Evolutionary conservation across 495 filamentous ascomycete genomes (phyloP).

Genomic region (Penicillium daleae): DNA sequence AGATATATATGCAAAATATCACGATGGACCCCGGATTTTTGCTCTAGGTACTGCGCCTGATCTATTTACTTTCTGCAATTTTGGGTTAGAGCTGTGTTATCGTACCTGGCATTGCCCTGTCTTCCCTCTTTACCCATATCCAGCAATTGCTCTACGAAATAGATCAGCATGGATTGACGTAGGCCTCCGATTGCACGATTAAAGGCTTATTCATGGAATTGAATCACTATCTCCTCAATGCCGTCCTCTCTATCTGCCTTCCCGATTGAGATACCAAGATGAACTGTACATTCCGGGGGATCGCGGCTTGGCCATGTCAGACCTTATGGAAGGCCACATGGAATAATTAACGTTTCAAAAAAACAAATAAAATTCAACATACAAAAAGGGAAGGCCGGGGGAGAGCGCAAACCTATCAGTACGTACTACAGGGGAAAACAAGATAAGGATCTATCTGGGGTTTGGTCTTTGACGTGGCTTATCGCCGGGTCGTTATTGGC

Average conservation of each 20-base stretch:
- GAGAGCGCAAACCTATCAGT: conserved; percentile 14
- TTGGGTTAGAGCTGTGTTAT: background rate
- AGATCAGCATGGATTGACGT: background rate
- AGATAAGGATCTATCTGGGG: background rate
- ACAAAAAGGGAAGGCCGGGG: conserved; percentile 37
- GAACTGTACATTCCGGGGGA: background rate
- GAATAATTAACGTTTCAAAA: background rate
- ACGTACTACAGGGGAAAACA: background rate
- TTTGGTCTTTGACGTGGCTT: conserved; percentile 9
- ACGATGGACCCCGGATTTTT: background rate
- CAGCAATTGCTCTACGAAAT: background rate
- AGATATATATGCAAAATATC: background rate
- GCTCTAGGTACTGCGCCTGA: background rate
- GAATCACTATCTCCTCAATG: background rate
- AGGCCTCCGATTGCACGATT: conserved; percentile 2
- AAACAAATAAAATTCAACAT: background rate
- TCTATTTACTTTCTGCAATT: background rate
- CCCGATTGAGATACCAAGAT: conserved; percentile 13
- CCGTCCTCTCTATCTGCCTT: conserved; percentile 18
- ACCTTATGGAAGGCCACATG: background rate
- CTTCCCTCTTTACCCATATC: background rate
- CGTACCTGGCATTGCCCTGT: background rate
- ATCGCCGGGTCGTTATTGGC: conserved; percentile 19
- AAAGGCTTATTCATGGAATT: background rate
- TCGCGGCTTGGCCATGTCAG: background rate